Evolutionary conservation across 2,329 filamentous ascomycete genomes (phyloP).

Genomic region (Leptodontidium sp.): DNA sequence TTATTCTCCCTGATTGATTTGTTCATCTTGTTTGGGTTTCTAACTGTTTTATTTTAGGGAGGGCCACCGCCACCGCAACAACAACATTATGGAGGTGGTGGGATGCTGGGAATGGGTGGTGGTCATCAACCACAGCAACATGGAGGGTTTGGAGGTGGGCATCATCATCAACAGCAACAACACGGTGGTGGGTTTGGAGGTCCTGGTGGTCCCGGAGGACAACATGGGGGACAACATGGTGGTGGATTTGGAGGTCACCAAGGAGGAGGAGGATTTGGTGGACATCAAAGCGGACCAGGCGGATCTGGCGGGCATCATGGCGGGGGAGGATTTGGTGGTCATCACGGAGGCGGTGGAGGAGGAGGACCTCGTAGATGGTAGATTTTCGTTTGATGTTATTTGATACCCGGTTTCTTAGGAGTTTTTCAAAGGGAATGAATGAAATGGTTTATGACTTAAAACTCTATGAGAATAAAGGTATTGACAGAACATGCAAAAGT

Average conservation of each 20-base stretch:
- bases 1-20: neutral
- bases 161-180: conserved; percentile 8
- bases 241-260: neutral
- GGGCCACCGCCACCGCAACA: conserved; percentile 14
- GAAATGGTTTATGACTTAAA: neutral
- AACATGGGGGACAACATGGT: neutral
- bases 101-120: conserved; percentile 5
- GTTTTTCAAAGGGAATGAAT: neutral
- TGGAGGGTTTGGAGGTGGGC: conserved; percentile 3
- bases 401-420: conserved; percentile 8
- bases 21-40: neutral
- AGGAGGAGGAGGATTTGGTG: conserved; percentile 5
- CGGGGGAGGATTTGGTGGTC: neutral
- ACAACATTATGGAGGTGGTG: conserved; percentile 12
- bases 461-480: neutral
- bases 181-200: conserved; percentile 3
- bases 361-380: conserved; percentile 8
- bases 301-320: neutral
- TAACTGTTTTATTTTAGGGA: neutral
- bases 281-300: neutral
- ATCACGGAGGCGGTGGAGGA: conserved; percentile 4
- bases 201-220: neutral
- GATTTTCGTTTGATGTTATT: neutral
- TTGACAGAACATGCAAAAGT: neutral
- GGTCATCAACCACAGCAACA: conserved; percentile 2